Evolutionary conservation across 176 grass and related monocot species (phyloP).

Genomic region (Carex pumila): DNA sequence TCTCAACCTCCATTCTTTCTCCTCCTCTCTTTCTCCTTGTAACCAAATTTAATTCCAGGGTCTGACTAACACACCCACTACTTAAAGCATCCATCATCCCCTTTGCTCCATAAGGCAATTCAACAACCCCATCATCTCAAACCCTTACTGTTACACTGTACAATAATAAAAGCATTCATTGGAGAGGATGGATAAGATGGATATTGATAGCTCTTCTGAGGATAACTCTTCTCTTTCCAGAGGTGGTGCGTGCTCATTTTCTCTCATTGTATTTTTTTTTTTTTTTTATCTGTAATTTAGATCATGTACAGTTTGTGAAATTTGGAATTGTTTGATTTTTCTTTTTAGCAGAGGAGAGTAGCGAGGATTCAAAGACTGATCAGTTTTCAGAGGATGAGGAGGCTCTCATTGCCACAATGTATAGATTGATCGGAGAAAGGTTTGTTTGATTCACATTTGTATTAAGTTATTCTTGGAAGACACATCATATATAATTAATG

Average conservation of each 20-base stretch:
- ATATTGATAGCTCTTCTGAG: slow-evolving; percentile 14
- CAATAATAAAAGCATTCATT: background rate
- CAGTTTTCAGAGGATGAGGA: slow-evolving; percentile 36
- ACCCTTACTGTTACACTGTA: background rate
- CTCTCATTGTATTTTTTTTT: background rate
- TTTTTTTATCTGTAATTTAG: background rate
- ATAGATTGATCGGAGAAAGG: slow-evolving; percentile 42
- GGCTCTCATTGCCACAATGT: slow-evolving; percentile 39
- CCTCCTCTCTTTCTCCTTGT: background rate
- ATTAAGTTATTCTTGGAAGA: background rate
- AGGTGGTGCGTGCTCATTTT: background rate
- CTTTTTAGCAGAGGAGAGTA: slow-evolving; percentile 7
- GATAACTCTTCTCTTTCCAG: slow-evolving; percentile 14
- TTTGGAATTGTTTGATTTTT: background rate
- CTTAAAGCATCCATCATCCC: background rate
- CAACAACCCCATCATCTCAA: background rate
- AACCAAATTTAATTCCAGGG: background rate
- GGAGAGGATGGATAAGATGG: slow-evolving; percentile 9
- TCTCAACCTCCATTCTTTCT: slow-evolving; percentile 26
- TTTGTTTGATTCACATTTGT: slow-evolving; percentile 5
- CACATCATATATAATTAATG: too few relatives aligned
- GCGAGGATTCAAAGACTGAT: slow-evolving; percentile 21
- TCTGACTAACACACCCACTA: background rate
- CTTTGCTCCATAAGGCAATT: background rate
- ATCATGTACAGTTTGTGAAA: background rate